phyloP scores from a whole-genome alignment of 1,139 yeast species.

The Geotrichum histeridarum region DNA sequence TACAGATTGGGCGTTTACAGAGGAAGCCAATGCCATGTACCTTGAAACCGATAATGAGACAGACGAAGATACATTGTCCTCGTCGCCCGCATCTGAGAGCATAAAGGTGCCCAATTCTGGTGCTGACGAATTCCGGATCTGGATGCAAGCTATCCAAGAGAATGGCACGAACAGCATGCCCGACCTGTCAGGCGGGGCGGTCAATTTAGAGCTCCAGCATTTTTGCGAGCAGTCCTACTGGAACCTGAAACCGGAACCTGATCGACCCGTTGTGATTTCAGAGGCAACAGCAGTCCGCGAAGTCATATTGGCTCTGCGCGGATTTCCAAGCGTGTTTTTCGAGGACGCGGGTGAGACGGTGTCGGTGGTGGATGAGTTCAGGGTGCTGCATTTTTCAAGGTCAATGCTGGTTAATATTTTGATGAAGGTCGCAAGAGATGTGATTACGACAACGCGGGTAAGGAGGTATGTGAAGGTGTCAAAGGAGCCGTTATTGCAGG shows the following conservation, averaged over 20 bases:
- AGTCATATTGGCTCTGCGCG: conserved; percentile 6
- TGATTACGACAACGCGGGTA: not conserved
- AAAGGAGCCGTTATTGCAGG: conserved; percentile 3
- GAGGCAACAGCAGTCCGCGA: conserved; percentile 11
- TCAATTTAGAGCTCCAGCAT: conserved; percentile 9
- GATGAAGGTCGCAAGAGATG: not conserved
- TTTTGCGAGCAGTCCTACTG: conserved; percentile 11
- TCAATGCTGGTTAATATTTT: conserved; percentile 3
- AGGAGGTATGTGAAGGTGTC: conserved; percentile 1
- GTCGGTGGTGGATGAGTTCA: conserved; percentile 1
- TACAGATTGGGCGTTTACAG: conserved; percentile 6
- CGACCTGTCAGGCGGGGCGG: conserved; percentile 8
- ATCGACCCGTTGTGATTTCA: conserved; percentile 5
- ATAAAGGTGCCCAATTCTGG: not conserved
- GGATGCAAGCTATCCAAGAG: conserved; percentile 1
- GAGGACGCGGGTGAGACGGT: not conserved
- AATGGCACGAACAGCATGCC: not conserved
- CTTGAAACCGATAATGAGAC: not conserved
- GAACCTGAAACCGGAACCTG: conserved; percentile 2
- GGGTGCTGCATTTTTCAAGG: conserved; percentile 10
- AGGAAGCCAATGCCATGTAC: not conserved
- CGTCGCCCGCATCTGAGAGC: not conserved
- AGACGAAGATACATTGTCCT: not conserved
- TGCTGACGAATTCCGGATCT: not conserved
- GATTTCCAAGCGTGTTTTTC: conserved; percentile 4